phyloP scores from a whole-genome alignment of 306 rosid genomes.

The Lathyrus sativus region DNA sequence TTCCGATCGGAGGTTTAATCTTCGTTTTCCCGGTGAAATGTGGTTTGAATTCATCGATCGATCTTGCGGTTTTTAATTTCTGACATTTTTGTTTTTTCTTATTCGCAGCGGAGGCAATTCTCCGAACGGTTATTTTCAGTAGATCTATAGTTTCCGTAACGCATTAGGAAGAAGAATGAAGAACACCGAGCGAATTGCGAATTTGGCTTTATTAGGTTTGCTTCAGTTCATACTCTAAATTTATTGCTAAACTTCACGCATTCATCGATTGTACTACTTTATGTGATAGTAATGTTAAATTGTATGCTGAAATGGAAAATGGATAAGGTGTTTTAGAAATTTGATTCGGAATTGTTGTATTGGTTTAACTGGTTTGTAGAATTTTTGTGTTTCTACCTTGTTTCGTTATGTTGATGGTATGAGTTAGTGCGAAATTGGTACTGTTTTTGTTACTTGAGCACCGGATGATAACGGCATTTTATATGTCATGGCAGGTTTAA shows the following conservation, averaged over 20 bases:
- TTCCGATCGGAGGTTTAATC: slow-evolving; percentile 35
- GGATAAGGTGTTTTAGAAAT: not conserved
- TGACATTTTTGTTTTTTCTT: slow-evolving; percentile 31
- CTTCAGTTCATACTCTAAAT: not conserved
- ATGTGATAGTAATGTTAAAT: slow-evolving; percentile 5
- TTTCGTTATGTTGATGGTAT: too few species aligned
- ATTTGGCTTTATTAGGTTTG: slow-evolving; percentile 84
- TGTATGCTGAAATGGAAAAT: not conserved
- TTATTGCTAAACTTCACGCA: not conserved
- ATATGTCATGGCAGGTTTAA: slow-evolving; percentile 65
- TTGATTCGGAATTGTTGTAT: slow-evolving; percentile 20
- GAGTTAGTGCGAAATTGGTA: too few species aligned
- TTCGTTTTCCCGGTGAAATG: not conserved
- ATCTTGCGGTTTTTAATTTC: slow-evolving; percentile 21
- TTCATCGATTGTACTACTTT: not conserved
- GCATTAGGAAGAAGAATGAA: slow-evolving; percentile 56
- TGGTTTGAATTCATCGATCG: slow-evolving; percentile 11
- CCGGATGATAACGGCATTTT: not conserved
- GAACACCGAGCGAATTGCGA: slow-evolving; percentile 80
- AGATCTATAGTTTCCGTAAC: slow-evolving; percentile 42
- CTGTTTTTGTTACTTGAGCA: not conserved
- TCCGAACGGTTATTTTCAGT: slow-evolving; percentile 33
- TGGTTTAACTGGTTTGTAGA: not conserved
- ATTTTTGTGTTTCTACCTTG: not conserved
- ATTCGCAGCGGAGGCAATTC: slow-evolving; percentile 55